These are phyloP conservation scores for Globisporangium carolinianum DNA, from an alignment of 352 stramenopile genomes.

Conservation along the genomic window DNA sequence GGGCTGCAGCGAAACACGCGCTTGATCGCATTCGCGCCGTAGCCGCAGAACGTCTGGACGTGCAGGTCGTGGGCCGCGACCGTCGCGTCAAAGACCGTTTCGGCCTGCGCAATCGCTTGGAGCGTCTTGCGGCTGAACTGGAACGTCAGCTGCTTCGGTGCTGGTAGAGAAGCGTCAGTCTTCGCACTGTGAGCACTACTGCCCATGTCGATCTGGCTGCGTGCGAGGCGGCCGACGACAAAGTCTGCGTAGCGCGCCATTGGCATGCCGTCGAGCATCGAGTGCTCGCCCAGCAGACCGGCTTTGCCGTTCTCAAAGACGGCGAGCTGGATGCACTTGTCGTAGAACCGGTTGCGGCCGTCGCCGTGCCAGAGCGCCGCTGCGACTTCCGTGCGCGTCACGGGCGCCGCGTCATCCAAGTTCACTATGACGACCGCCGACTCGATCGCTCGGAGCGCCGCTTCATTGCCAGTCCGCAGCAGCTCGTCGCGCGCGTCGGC, in stretches of 20 bases:
- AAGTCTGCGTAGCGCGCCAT: constrained; percentile 70
- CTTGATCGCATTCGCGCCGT: constrained; percentile 88
- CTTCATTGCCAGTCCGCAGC: constrained; percentile 56
- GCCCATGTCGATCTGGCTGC: constrained; percentile 43
- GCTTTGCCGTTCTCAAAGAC: constrained; percentile 94
- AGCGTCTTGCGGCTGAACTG: constrained; percentile 43
- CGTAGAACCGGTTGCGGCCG: constrained; percentile 94
- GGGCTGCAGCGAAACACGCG: constrained; percentile 78
- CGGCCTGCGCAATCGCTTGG: constrained; percentile 36
- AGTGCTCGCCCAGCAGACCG: constrained; percentile 92
- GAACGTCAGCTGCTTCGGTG: constrained; percentile 42
- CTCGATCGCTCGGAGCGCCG: constrained; percentile 47
- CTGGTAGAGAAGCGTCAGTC: neutral
- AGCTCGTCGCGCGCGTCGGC: constrained; percentile 69
- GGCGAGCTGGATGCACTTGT: constrained; percentile 96
- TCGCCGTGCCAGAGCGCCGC: constrained; percentile 73
- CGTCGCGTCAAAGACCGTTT: constrained; percentile 57
- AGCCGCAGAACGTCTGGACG: constrained; percentile 85
- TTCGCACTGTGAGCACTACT: constrained; percentile 4
- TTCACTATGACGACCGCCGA: constrained; percentile 62
- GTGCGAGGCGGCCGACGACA: constrained; percentile 46
- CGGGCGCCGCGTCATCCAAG: constrained; percentile 54
- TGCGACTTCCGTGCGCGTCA: constrained; percentile 58
- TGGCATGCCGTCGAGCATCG: constrained; percentile 84
- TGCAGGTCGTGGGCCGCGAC: constrained; percentile 85